Evolutionary conservation across 148 eudicot genomes (phyloP), one percentile per base, ranked within the genome.

Genomic region (Amaranthus cruentus): DNA sequence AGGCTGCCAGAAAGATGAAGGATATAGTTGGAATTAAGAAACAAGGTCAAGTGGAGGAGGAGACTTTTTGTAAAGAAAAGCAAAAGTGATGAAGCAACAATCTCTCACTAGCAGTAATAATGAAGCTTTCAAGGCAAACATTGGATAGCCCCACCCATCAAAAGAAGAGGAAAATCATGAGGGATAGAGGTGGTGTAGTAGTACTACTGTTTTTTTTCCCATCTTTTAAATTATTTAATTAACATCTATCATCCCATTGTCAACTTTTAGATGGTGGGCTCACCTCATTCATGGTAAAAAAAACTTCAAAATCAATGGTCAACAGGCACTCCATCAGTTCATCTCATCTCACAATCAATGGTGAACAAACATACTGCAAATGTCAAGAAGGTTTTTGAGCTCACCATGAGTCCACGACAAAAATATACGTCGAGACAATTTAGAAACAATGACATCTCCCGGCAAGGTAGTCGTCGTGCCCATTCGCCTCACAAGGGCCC

Each of bases 71-170:
- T 76, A 5, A 1, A 13, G 3, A 7, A 76, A 80, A 71, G 76
- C 69, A 70, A 80, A 80, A 75, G 79, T 71, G 72, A 80, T 80
- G 55, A 66, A 71, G 82, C 75, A 71, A 63, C 75, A 28, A 28
- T 47, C 42, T 68, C 74, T 65, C 55, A 63, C 66, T 28, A 28
- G 1, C 66, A 71, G 50, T 71, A 64, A 75, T 71, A 70, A 75
- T 80, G 82, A 80, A 80, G 46, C 79, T 80, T 80, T 80, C 75
- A 80, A 80, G 75, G 76, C 79, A 71, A 75, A 70, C 70, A 74
- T 59, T 49, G 51, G 46, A 59, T n/a, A 74, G 66, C 70, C 79
- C 56, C 69, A 80, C 76, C 62, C 79, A 66, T 80, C 60, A 71
- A 71, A 75, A 80, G 76, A 75, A 65, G 79, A 51, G 79, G 60